Evolutionary conservation across 805 yeast genomes (phyloP).

Genomic region (Candida nanaspora): DNA sequence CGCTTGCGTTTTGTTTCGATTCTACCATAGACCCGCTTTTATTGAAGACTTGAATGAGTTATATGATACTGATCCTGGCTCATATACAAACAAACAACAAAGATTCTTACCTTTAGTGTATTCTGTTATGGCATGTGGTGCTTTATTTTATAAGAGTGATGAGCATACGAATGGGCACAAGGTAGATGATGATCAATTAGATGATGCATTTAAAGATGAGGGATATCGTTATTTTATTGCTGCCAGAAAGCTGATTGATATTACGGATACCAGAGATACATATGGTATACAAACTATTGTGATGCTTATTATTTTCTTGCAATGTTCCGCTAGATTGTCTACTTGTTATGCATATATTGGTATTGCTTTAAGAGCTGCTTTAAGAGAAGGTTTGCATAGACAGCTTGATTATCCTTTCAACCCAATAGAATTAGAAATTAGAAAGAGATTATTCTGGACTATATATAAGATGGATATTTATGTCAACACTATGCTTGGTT

Average conservation of each 20-base stretch:
- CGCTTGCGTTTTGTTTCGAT: conserved; percentile 79
- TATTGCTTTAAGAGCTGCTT: conserved; percentile 73
- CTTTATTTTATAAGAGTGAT: conserved; percentile 56
- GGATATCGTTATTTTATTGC: conserved; percentile 77
- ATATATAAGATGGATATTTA: conserved; percentile 87
- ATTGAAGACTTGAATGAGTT: conserved; percentile 66
- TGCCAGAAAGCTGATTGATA: conserved; percentile 72
- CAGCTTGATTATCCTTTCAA: conserved; percentile 56
- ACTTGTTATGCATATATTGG: conserved; percentile 90
- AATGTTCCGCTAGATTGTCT: conserved; percentile 80
- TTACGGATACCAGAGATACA: conserved; percentile 76
- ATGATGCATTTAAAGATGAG: conserved; percentile 53
- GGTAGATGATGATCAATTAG: conserved; percentile 17
- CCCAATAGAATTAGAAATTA: conserved; percentile 74
- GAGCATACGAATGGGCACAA: conserved; percentile 27
- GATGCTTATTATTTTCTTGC: conserved; percentile 78
- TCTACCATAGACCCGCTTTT: conserved; percentile 80
- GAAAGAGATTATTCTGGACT: conserved; percentile 84
- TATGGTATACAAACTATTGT: conserved; percentile 80
- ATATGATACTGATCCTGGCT: conserved; percentile 68
- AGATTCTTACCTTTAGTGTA: conserved; percentile 74
- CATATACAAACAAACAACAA: conserved; percentile 66
- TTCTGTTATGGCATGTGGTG: conserved; percentile 86
- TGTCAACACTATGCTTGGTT: conserved; percentile 78
- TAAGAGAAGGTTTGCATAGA: conserved; percentile 78